Conservation (phyloP, 768 basidiomycete genomes). For the Suillus alpinus region DNA sequence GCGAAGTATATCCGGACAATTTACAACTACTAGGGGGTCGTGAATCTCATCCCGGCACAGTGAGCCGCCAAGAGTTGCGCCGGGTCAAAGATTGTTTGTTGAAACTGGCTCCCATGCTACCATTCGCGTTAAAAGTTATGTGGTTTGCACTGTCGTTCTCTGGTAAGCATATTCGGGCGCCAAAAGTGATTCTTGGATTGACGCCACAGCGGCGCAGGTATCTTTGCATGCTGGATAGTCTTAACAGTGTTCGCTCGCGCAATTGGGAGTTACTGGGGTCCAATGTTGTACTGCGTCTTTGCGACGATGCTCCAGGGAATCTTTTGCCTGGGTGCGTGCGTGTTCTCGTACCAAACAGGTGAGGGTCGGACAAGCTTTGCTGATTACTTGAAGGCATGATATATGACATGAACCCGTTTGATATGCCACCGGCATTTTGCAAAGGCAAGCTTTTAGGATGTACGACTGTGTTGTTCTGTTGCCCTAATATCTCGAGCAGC, state of each 20-base stretch:
- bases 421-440: slow-evolving; percentile 60
- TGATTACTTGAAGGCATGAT: slow-evolving; percentile 47
- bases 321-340: slow-evolving; percentile 55
- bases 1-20: neutral
- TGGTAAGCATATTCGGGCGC: slow-evolving; percentile 32
- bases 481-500: slow-evolving; percentile 25
- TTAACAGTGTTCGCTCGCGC: slow-evolving; percentile 43
- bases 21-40: neutral
- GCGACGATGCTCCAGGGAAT: slow-evolving; percentile 51
- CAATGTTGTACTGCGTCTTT: slow-evolving; percentile 46
- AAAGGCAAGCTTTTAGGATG: slow-evolving; percentile 38
- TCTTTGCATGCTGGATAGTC: slow-evolving; percentile 48
- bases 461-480: slow-evolving; percentile 14
- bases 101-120: slow-evolving; percentile 40
- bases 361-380: neutral
- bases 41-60: neutral
- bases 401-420: slow-evolving; percentile 58
- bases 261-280: slow-evolving; percentile 46
- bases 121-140: slow-evolving; percentile 50
- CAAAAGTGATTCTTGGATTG: neutral
- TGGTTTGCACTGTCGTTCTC: slow-evolving; percentile 59
- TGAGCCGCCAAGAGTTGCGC: neutral
- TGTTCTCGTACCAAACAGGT: neutral
- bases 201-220: slow-evolving; percentile 35
- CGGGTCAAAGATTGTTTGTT: neutral